Evolutionary conservation across 208 protist genomes (phyloP).

Genomic region (Naegleria fowleri): DNA sequence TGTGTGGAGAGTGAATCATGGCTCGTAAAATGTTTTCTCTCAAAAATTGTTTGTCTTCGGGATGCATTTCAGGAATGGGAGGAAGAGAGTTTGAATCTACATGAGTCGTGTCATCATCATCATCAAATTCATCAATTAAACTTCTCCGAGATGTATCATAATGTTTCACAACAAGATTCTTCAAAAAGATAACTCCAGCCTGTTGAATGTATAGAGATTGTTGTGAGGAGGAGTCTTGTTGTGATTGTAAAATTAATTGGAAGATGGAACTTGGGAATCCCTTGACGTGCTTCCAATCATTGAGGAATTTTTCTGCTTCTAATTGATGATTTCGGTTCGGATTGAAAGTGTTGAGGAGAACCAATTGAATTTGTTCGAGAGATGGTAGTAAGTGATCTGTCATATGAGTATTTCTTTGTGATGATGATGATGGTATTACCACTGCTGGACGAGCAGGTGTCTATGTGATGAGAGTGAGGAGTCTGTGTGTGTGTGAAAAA

Average conservation of each 20-base stretch:
- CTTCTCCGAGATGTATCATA: background rate
- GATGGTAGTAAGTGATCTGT: background rate
- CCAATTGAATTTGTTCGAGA: background rate
- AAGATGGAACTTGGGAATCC: background rate
- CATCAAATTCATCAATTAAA: background rate
- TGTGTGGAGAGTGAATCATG: background rate
- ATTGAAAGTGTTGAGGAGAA: background rate
- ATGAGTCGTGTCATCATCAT: background rate
- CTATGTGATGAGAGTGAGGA: no score
- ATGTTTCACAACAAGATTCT: background rate
- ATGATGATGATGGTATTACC: no score
- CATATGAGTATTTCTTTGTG: no score
- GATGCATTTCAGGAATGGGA: background rate
- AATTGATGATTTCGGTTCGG: background rate
- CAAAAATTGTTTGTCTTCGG: background rate
- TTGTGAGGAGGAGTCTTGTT: background rate
- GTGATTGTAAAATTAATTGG: background rate
- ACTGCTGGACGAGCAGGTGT: no score
- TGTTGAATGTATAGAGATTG: background rate
- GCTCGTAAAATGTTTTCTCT: background rate
- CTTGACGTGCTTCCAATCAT: background rate
- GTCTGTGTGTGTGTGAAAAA: no score
- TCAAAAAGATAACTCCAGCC: conserved; percentile 3
- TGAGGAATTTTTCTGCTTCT: background rate
- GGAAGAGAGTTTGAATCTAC: background rate